Base-by-base conservation (phyloP, 768 basidiomycete genomes). In the Fistulinella prunicolor region DNA sequence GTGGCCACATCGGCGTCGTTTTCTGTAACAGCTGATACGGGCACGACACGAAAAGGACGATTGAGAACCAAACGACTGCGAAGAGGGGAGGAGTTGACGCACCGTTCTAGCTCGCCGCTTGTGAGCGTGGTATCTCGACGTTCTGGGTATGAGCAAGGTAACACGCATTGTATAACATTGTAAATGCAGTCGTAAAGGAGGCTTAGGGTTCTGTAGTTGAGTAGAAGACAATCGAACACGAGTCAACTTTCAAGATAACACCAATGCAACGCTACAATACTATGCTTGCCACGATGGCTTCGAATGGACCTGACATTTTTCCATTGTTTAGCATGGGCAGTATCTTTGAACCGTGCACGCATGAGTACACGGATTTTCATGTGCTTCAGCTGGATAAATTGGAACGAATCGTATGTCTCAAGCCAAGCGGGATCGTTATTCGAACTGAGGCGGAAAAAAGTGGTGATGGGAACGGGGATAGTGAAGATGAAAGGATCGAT, bases 351-450 rank as follows among this genome's bases (percentile, higher is more conserved):
- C 76, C 80, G 13, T 86, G 89, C 0, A 75, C 86, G 13, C 78
- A 81, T 21, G 93, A 96, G 65, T 93, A 88, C 55, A 94, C 92
- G 0, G 94, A 95, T 58, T 96, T 94, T 59, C 73, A 92, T 66
- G 73, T 79, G 2, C 67, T 96, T 10, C 79, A 83, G 49, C 73
- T 96, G 17, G 91, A 94, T 59, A 94, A 94, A 65, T 70, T 94
- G 67, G 93, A 94, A 34, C 69, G 76, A 9, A 94, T 80, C 59
- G 63, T 73, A 2, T 92, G 90, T 56, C 71, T 94, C 58, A 89
- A 86, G 65, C 71, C 77, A 39, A 84, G 81, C 44, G 81, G 72
- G 7, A 69, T 86, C 8, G 64, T 79, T 19, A 81, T 90, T 43
- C 76, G 78, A 9, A 79, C 77, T 0, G 82, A 82, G 20, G 84